Percentiles rank a stretch among this genome's conserved stretches.
Evolutionary conservation across 2,329 filamentous ascomycete species (phyloP).

Genomic region (Chrysosporium queenslandicum): DNA sequence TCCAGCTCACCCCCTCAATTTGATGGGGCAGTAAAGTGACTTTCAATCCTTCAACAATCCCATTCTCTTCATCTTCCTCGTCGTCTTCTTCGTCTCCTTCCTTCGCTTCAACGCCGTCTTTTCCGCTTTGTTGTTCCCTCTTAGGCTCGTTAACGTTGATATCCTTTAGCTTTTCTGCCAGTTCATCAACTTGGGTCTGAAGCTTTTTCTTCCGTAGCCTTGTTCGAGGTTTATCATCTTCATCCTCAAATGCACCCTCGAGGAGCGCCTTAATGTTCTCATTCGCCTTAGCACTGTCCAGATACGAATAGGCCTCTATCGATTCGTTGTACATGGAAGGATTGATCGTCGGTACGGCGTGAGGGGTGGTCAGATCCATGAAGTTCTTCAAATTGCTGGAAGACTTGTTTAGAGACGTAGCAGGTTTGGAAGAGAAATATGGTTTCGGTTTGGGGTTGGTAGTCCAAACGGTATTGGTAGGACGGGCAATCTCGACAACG

Average conservation of each 20-base stretch:
- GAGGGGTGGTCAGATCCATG: slow-evolving; percentile 41
- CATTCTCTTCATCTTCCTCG: slow-evolving; percentile 49
- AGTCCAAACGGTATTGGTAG: slow-evolving; percentile 40
- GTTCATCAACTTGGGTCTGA: slow-evolving; percentile 33
- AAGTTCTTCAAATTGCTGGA: slow-evolving; percentile 38
- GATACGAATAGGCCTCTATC: slow-evolving; percentile 44
- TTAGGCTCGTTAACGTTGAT: slow-evolving; percentile 34
- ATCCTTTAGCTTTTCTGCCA: slow-evolving; percentile 36
- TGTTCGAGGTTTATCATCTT: slow-evolving; percentile 35
- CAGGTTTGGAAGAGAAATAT: slow-evolving; percentile 44
- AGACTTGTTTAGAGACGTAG: slow-evolving; percentile 32
- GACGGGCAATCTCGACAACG: slow-evolving; percentile 40
- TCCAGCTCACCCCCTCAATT: slow-evolving; percentile 88
- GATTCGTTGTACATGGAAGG: slow-evolving; percentile 39
- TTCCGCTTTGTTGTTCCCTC: neutral
- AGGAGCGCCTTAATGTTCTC: slow-evolving; percentile 44
- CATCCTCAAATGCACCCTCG: slow-evolving; percentile 44
- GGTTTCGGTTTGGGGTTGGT: slow-evolving; percentile 44
- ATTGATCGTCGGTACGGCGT: slow-evolving; percentile 42
- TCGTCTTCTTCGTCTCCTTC: slow-evolving; percentile 38
- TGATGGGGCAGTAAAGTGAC: slow-evolving; percentile 89
- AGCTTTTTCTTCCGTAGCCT: slow-evolving; percentile 34
- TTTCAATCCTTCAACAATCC: slow-evolving; percentile 65
- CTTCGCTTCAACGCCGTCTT: slow-evolving; percentile 47
- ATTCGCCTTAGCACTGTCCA: slow-evolving; percentile 41